A percentile compares a stretch with the other conserved stretches of the same genome.
Evolutionary conservation across 306 rosid species (phyloP).

Genomic region (Cicer judaicum): DNA sequence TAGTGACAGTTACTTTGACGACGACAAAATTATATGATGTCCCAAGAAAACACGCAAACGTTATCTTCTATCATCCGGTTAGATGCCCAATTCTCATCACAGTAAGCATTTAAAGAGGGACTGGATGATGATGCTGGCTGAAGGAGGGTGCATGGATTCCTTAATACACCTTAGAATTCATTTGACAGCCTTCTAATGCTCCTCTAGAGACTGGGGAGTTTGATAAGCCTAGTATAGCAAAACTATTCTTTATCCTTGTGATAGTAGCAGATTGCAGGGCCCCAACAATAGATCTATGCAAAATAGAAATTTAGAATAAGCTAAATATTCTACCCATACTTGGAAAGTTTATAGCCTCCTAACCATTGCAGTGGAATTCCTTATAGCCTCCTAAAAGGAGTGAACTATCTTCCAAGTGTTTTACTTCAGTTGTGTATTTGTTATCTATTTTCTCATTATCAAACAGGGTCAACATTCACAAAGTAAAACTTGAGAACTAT

Average conservation of each 20-base stretch:
- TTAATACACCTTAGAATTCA: background rate
- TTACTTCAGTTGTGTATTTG: background rate
- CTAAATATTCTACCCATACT: background rate
- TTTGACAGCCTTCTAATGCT: background rate
- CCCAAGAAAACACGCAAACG: background rate
- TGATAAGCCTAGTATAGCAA: background rate
- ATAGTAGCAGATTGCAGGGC: background rate
- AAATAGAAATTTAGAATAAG: background rate
- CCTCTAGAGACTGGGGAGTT: background rate
- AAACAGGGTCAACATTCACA: slow-evolving; percentile 25
- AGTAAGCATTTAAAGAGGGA: background rate
- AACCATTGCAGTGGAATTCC: background rate
- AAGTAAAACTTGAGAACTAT: slow-evolving; percentile 13
- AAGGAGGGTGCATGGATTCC: background rate
- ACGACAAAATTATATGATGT: background rate
- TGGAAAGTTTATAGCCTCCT: background rate
- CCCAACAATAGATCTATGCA: background rate
- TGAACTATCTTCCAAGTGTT: background rate
- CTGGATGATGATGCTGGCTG: background rate
- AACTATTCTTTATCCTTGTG: background rate
- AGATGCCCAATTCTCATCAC: slow-evolving; percentile 9
- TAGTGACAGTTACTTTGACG: background rate
- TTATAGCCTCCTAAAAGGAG: background rate
- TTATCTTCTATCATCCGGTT: background rate
- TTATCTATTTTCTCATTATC: slow-evolving; percentile 4